A percentile compares a stretch with the other conserved stretches of the same genome.
Evolutionary conservation across 2,329 filamentous ascomycete species (phyloP).

Genomic region (Onygenales sp.): DNA sequence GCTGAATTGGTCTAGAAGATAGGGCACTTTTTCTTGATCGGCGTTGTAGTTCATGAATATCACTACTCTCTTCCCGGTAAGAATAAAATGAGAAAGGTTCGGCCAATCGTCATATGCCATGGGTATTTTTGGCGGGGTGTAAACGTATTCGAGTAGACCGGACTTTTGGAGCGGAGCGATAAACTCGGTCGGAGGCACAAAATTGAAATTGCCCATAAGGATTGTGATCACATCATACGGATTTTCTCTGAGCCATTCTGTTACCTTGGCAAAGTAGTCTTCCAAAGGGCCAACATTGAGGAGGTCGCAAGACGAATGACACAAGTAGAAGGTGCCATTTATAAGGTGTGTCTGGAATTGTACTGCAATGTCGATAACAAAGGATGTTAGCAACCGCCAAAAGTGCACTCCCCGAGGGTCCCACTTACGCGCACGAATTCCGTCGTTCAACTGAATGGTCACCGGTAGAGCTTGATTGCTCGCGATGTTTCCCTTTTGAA

Average conservation of each 20-base stretch:
- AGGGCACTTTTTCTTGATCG: constrained; percentile 68
- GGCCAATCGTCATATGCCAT: constrained; percentile 74
- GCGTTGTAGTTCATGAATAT: constrained; percentile 81
- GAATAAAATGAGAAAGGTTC: constrained; percentile 66
- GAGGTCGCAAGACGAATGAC: constrained; percentile 74
- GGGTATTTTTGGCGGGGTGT: constrained; percentile 59
- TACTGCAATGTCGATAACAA: constrained; percentile 30
- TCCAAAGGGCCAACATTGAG: constrained; percentile 72
- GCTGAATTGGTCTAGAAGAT: constrained; percentile 77
- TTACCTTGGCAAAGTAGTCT: constrained; percentile 60
- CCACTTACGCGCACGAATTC: constrained; percentile 45
- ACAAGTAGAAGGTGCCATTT: constrained; percentile 61
- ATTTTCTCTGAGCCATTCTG: constrained; percentile 62
- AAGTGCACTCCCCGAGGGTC: background rate
- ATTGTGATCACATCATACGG: constrained; percentile 85
- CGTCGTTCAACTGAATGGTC: constrained; percentile 65
- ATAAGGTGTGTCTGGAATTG: constrained; percentile 50
- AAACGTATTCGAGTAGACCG: constrained; percentile 64
- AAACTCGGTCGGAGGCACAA: constrained; percentile 56
- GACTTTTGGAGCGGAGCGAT: constrained; percentile 58
- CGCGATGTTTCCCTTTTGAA: constrained; percentile 58
- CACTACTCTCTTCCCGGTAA: constrained; percentile 60
- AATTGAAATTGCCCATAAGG: constrained; percentile 74
- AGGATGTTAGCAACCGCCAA: background rate
- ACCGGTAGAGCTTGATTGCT: constrained; percentile 66